Evolutionary conservation across 495 filamentous ascomycete species (phyloP), one percentile per base, ranked within the genome.

Genomic region (Durotheca rogersii): DNA sequence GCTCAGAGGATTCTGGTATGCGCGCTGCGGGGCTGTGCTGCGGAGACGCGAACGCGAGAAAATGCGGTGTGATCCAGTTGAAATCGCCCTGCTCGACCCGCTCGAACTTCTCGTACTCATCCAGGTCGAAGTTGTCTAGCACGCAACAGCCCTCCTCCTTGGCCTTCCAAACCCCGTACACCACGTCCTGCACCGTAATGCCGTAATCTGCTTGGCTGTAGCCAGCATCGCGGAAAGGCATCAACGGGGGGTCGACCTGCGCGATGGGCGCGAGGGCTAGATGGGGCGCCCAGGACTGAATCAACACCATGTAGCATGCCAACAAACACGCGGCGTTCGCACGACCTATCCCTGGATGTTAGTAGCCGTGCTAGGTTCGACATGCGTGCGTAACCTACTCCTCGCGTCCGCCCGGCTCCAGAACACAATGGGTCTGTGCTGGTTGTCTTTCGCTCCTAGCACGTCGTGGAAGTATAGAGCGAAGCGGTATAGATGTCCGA

Each of bases 201-300:
- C 88, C 81, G 65, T 94, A 99, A 68, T 99, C 93, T 33, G 93
- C 93, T 69, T 99, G 93, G 61, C 93, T 96, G 72, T 97, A 99
- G 30, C 93, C 93, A 53, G 93, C 93, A 70, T 99, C 93, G 35
- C 93, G 81, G 79, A 99, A 99, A 3, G 93, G 93, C 93, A 99
- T 99, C 64, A 95, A 80, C 3, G 93, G 93, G 9, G 92, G 93
- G 61, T 97, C 92, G 41, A 89, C 87, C 72, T 97, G 94, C 10
- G 93, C 88, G 58, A 97, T 90, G 1, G 93, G 93, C 6, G 94
- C 92, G 2, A 99, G 81, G n/a, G 92, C 94, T 49, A 97, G 73
- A 75, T 99, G 93, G 19, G 93, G 93, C n/a, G 93, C 86, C 94
- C 94, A 99, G 9, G 82, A 83, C 68, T 99, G 93, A 59, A 99